A percentile compares a stretch with the other conserved stretches of the same genome.
Conservation (phyloP, 2,329 filamentous ascomycete genomes). For the Colletotrichum magnum region DNA sequence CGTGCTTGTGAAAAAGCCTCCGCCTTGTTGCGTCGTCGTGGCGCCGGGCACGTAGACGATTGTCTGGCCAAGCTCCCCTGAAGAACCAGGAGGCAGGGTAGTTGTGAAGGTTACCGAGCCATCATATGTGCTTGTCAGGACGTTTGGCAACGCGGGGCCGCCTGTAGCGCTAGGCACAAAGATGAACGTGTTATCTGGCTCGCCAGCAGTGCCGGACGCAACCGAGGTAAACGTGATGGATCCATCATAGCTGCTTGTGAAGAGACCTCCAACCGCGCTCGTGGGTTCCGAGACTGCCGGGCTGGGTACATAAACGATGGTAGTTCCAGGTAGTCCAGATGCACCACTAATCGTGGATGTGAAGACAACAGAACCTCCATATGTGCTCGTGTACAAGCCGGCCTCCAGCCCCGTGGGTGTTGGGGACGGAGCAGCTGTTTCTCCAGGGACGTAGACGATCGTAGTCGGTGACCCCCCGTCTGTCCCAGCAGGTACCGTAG, state of each 20-base stretch:
- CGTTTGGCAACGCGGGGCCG: background rate
- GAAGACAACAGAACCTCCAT: constrained; percentile 11
- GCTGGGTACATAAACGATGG: constrained; percentile 22
- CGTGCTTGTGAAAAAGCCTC: constrained; percentile 8
- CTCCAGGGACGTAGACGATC: background rate
- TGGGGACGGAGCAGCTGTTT: background rate
- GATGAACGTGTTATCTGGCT: constrained; percentile 15
- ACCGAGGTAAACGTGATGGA: constrained; percentile 22
- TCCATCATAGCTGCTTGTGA: constrained; percentile 30
- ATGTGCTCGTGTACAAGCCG: constrained; percentile 10
- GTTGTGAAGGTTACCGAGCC: constrained; percentile 26
- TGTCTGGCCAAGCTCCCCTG: constrained; percentile 7
- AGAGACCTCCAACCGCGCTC: constrained; percentile 1
- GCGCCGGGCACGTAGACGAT: constrained; percentile 12
- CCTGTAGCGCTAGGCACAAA: constrained; percentile 4
- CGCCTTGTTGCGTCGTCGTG: background rate
- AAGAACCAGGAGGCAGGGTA: constrained; percentile 1
- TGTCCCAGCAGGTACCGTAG: background rate
- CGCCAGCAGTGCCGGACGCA: background rate
- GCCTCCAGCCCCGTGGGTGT: background rate
- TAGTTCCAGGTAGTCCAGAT: constrained; percentile 8
- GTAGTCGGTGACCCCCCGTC: background rate
- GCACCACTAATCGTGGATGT: background rate
- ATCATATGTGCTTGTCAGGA: constrained; percentile 25
- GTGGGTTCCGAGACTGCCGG: background rate